These are phyloP conservation scores for Amaranthus cruentus DNA, from an alignment of 148 eudicot genomes.

Conservation along the genomic window DNA sequence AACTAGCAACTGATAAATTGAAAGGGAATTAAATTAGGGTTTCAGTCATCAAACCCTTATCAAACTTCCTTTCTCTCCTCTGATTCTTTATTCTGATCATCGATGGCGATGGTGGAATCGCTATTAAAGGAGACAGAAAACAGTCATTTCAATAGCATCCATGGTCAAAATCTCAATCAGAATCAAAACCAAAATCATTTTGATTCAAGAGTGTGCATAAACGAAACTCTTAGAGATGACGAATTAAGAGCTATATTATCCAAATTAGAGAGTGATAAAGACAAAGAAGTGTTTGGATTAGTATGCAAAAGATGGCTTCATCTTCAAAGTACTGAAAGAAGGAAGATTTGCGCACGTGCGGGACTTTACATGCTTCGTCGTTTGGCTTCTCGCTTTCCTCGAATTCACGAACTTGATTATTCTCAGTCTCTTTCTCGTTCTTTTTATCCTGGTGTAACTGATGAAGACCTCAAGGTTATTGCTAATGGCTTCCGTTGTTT, in stretches of 20 bases:
- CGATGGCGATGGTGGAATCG: constrained; percentile 8
- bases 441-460: constrained; percentile 81
- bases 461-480: constrained; percentile 69
- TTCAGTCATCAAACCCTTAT: not conserved
- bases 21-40: constrained; percentile 19
- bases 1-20: no score
- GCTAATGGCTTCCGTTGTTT: constrained; percentile 55
- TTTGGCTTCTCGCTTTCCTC: constrained; percentile 63
- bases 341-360: constrained; percentile 73
- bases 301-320: constrained; percentile 87
- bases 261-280: constrained; percentile 48
- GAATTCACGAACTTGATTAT: constrained; percentile 57
- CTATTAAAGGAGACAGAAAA: not conserved
- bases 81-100: not conserved
- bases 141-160: not conserved
- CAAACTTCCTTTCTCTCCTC: no score
- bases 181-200: not conserved
- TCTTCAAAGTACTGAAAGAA: constrained; percentile 74
- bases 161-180: not conserved
- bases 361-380: constrained; percentile 85
- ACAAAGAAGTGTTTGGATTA: constrained; percentile 71
- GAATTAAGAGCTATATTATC: constrained; percentile 57
- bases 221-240: constrained; percentile 65
- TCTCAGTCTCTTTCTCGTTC: constrained; percentile 72
- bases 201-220: constrained; percentile 32